Conservation (phyloP, 768 basidiomycete genomes). For the Cubamyces sp. region DNA sequence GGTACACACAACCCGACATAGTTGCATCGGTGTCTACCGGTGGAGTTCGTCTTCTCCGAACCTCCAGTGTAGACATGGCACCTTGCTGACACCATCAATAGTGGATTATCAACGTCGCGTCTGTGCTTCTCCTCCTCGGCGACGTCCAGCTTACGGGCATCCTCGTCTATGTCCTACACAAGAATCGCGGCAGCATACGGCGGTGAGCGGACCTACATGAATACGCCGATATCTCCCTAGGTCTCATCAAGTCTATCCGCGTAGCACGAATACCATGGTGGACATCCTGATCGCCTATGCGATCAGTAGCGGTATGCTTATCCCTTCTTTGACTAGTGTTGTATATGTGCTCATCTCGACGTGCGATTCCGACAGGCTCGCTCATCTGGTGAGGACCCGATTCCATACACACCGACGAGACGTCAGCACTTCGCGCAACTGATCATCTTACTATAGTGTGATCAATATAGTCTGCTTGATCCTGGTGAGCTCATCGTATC, state of each 20-base stretch:
- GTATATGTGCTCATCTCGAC: neutral
- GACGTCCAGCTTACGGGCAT: neutral
- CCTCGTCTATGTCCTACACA: slow-evolving; percentile 3
- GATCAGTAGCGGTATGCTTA: neutral
- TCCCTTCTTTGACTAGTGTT: too few species aligned
- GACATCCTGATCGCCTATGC: slow-evolving; percentile 2
- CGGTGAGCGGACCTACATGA: neutral
- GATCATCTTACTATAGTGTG: too few species aligned
- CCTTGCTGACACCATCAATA: neutral
- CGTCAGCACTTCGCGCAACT: too few species aligned
- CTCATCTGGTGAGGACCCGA: neutral
- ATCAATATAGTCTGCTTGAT: too few species aligned
- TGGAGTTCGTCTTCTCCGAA: neutral
- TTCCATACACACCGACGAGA: too few species aligned
- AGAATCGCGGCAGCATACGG: neutral
- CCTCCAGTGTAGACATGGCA: too few species aligned
- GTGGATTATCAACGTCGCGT: neutral
- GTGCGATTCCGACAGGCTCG: neutral
- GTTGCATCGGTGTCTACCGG: neutral
- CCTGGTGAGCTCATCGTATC: too few species aligned
- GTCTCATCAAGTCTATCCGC: neutral
- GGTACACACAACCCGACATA: neutral
- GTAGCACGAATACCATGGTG: neutral
- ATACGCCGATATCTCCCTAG: neutral
- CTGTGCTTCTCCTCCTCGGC: neutral